Evolutionary conservation across 2,329 filamentous ascomycete genomes (phyloP).

Genomic region (Lachnellula hyalina): DNA sequence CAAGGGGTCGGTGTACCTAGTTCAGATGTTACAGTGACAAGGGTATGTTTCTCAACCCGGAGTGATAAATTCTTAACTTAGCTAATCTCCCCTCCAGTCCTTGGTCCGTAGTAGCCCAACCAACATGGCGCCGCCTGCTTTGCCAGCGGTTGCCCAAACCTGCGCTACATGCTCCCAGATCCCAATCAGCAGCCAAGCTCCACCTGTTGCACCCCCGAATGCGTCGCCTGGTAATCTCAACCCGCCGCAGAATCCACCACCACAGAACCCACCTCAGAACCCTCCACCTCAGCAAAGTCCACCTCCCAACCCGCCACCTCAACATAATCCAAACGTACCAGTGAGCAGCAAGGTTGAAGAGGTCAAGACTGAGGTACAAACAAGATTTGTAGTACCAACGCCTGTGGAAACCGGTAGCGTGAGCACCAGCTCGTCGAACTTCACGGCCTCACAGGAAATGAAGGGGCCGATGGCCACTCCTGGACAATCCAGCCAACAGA

Average conservation of each 20-base stretch:
- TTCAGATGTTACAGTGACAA: slow-evolving; percentile 10
- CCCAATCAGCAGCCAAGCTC: not conserved
- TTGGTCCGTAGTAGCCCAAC: not conserved
- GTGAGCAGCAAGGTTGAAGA: too few species aligned
- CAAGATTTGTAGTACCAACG: not conserved
- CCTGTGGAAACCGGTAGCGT: not conserved
- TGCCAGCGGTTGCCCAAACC: not conserved
- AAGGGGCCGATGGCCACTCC: not conserved
- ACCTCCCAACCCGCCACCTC: not conserved
- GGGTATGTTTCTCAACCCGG: not conserved
- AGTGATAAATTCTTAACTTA: not conserved
- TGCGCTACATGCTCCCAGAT: not conserved
- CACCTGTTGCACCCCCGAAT: not conserved
- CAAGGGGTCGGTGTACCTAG: slow-evolving; percentile 4
- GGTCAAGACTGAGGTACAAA: not conserved
- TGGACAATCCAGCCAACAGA: not conserved
- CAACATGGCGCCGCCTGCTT: not conserved
- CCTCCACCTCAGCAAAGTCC: not conserved
- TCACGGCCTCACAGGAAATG: not conserved
- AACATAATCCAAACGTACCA: not conserved
- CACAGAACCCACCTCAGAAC: not conserved
- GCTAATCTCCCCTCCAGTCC: not conserved
- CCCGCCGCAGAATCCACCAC: too few species aligned
- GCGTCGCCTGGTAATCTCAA: not conserved
- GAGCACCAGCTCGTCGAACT: not conserved